Evolutionary conservation across 2,329 filamentous ascomycete genomes (phyloP).

Genomic region (Sporothrix inflata): DNA sequence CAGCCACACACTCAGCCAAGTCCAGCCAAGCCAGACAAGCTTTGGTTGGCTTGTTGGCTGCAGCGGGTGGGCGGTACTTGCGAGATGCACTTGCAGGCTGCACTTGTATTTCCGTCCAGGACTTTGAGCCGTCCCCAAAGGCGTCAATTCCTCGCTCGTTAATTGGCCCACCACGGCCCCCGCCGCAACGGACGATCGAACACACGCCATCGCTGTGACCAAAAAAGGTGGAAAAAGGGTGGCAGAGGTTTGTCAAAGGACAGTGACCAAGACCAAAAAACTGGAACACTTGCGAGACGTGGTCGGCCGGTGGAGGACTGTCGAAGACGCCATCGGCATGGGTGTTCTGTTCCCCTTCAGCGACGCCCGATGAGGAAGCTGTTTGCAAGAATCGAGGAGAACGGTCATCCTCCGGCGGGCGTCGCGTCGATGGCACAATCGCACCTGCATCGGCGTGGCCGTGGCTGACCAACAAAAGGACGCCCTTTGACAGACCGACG

Average conservation of each 20-base stretch:
- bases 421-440: slow-evolving; percentile 9
- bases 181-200: background rate
- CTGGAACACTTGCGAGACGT: background rate
- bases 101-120: too few relatives aligned
- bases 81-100: background rate
- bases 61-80: background rate
- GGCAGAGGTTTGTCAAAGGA: background rate
- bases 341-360: background rate
- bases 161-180: background rate
- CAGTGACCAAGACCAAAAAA: background rate
- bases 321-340: background rate
- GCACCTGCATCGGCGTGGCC: background rate
- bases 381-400: background rate
- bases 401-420: background rate
- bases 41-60: background rate
- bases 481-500: slow-evolving; percentile 6
- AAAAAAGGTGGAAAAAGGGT: background rate
- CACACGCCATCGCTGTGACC: background rate
- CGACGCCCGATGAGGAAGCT: background rate
- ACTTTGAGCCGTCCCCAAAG: too few relatives aligned
- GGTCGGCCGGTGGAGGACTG: background rate
- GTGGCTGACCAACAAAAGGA: background rate
- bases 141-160: background rate
- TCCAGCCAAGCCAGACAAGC: background rate
- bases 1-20: background rate